phyloP scores from a whole-genome alignment of 805 yeast species.

The Tetrapisispora pingtungensis region DNA sequence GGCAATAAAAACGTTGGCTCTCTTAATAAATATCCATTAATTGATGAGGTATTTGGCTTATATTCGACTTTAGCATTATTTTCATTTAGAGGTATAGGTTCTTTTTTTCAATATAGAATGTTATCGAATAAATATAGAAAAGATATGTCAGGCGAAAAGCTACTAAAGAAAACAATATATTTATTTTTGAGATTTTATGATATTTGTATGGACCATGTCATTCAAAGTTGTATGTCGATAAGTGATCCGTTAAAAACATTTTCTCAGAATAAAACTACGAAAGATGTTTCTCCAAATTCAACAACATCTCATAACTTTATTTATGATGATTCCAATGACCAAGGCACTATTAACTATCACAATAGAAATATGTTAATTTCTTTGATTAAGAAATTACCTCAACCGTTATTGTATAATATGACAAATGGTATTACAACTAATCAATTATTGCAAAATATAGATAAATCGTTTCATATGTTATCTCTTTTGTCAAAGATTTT shows the following conservation, averaged over 20 bases:
- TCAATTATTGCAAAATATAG: constrained; percentile 10
- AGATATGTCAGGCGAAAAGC: neutral
- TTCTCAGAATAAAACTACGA: constrained; percentile 8
- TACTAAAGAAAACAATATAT: constrained; percentile 25
- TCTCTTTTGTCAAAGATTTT: constrained; percentile 14
- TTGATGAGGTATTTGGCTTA: constrained; percentile 25
- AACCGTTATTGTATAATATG: constrained; percentile 15
- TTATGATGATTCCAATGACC: neutral
- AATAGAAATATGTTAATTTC: constrained; percentile 9
- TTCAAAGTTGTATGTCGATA: constrained; percentile 14
- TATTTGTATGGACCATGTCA: constrained; percentile 17
- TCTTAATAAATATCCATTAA: constrained; percentile 13
- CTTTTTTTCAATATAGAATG: constrained; percentile 11
- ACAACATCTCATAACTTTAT: constrained; percentile 12
- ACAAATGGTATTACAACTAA: constrained; percentile 10
- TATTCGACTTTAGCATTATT: constrained; percentile 22
- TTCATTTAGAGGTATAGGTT: constrained; percentile 26
- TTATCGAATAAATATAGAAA: neutral
- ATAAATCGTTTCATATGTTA: constrained; percentile 18
- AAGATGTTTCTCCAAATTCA: neutral
- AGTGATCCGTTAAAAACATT: constrained; percentile 21
- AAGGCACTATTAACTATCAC: neutral
- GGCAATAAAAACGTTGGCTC: neutral
- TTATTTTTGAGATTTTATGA: constrained; percentile 24
- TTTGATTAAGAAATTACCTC: constrained; percentile 17